These are phyloP conservation scores for Waltiozyma sp. DNA, from an alignment of 1,139 yeast species.

Conservation along the genomic window DNA sequence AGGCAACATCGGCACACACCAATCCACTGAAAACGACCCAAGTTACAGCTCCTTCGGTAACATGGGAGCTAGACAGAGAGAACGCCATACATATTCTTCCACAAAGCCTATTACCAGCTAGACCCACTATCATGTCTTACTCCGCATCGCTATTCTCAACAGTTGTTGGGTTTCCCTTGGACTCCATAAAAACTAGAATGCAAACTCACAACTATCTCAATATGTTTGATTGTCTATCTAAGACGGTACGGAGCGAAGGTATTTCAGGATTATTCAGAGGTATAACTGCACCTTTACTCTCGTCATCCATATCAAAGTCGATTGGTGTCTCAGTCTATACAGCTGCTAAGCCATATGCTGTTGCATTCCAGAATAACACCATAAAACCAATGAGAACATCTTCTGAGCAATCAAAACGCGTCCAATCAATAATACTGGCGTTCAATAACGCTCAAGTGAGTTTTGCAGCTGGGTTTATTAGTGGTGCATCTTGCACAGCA, in stretches of 20 bases:
- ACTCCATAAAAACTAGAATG: slow-evolving; percentile 75
- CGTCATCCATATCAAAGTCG: slow-evolving; percentile 57
- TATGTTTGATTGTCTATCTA: slow-evolving; percentile 45
- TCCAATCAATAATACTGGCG: slow-evolving; percentile 18
- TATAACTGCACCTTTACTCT: slow-evolving; percentile 56
- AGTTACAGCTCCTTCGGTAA: slow-evolving; percentile 24
- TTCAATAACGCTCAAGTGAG: slow-evolving; percentile 55
- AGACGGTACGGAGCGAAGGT: slow-evolving; percentile 56
- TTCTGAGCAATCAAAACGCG: slow-evolving; percentile 2
- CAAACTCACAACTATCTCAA: slow-evolving; percentile 63
- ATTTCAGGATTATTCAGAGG: slow-evolving; percentile 67
- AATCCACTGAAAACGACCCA: neutral
- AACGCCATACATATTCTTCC: slow-evolving; percentile 40
- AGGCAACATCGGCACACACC: neutral
- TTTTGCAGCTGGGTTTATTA: slow-evolving; percentile 49
- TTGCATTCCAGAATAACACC: slow-evolving; percentile 16
- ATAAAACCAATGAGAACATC: slow-evolving; percentile 10
- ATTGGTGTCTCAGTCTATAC: slow-evolving; percentile 60
- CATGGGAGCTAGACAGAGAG: slow-evolving; percentile 23
- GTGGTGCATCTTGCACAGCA: slow-evolving; percentile 56
- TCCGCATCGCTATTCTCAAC: slow-evolving; percentile 59
- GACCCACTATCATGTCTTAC: slow-evolving; percentile 50
- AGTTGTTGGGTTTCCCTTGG: slow-evolving; percentile 72
- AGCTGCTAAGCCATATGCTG: slow-evolving; percentile 38
- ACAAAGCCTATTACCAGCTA: slow-evolving; percentile 37